Evolutionary conservation across 768 basidiomycete genomes (phyloP).

Genomic region (Tylopilus intermedius): DNA sequence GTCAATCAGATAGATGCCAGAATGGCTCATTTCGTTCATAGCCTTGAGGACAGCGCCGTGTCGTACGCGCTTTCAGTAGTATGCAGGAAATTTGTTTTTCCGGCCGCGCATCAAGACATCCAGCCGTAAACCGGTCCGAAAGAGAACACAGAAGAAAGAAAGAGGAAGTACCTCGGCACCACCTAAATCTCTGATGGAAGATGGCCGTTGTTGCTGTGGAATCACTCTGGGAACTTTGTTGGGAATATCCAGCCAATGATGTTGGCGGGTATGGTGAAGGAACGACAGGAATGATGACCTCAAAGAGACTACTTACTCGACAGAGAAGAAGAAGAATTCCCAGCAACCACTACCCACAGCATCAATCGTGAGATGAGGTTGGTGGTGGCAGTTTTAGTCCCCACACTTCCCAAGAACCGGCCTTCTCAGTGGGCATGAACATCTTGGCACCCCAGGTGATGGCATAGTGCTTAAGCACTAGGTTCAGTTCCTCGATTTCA

Average conservation of each 20-base stretch:
- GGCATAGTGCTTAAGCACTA: slow-evolving; percentile 58
- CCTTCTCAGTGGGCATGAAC: not conserved
- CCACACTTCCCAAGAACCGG: slow-evolving; percentile 16
- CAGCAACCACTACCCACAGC: not conserved
- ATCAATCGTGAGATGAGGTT: not conserved
- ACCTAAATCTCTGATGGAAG: not conserved
- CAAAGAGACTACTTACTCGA: not conserved
- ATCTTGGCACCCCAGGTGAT: slow-evolving; percentile 58
- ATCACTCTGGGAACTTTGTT: not conserved
- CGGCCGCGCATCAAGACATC: not conserved
- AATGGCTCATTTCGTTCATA: not conserved
- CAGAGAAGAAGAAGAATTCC: not conserved
- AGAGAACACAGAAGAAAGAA: not conserved
- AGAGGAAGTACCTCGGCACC: not conserved
- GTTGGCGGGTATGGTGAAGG: not conserved
- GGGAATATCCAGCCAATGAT: not conserved
- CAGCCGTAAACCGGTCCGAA: not conserved
- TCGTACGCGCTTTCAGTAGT: not conserved
- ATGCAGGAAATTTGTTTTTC: not conserved
- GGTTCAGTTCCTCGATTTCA: slow-evolving; percentile 85
- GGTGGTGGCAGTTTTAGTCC: not conserved
- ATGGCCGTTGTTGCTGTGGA: not conserved
- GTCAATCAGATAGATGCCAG: not conserved
- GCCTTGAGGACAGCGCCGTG: not conserved
- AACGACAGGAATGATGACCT: not conserved